Evolutionary conservation across 345 rosid species (phyloP), one percentile per base, ranked within the genome.

Genomic region (Passiflora organensis): DNA sequence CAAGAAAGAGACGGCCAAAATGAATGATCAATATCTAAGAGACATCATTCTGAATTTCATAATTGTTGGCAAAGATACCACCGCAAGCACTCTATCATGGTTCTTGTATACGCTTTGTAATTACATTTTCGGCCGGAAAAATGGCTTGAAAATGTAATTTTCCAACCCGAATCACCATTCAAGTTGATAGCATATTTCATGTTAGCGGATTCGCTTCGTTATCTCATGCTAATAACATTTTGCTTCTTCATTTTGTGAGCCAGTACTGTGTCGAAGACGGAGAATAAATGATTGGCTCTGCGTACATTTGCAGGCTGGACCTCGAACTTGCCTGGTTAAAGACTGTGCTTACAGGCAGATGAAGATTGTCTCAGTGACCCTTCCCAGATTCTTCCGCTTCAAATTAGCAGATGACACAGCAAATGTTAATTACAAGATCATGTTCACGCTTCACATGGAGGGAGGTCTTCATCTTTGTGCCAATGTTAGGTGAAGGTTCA

Each of bases 11-110:
- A 75, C 70, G 0, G 72, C 73, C 42, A 68, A 59, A 51, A 65
- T 73, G 71, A 70, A 65, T 18, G 76, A 70, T 19, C 43, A 64
- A 53, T 74, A 78, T 55, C 50, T 73, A 59, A 71, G 79, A 52
- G 76, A 78, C 20, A 71, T 78, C 55, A 73, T 66, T 51, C 79
- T 78, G 45, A 78, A 68, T 43, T 78, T 78, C 14, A 55, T 77
- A 45, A 70, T 77, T 6, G 72, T 78, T 39, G 78, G 82, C 14
- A 59, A 63, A 51, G 76, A 68, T 47, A 67, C 76, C 13, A 44
- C 76, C 1, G 76, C 82, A 13, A 65, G 59, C 51, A 61, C 76
- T 4, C 73, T 71, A 28, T 53, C 80, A 12, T 76, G 77, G 79
- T 71, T 78, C 75, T 65, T 74, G 52, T 74, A 74, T 55, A 55